A percentile compares a stretch with the other conserved stretches of the same genome.
phyloP scores from a whole-genome alignment of 768 basidiomycete species.

The Brasilioporus rufonigricans region DNA sequence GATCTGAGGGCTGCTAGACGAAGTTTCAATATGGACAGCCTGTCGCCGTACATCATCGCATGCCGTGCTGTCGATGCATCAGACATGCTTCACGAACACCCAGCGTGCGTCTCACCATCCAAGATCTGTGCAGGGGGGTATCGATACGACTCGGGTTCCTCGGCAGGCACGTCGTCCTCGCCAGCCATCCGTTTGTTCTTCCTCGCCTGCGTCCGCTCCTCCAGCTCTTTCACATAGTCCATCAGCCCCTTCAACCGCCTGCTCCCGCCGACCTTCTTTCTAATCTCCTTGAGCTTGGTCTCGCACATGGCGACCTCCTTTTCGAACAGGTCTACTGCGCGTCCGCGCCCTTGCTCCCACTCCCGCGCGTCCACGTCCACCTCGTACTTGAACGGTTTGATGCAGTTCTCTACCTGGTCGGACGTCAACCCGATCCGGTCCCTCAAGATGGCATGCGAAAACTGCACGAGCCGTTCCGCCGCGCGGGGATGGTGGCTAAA shows the following conservation, averaged over 20 bases:
- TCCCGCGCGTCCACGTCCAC: slow-evolving; percentile 91
- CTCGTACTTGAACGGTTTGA: slow-evolving; percentile 99
- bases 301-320: slow-evolving; percentile 85
- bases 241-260: slow-evolving; percentile 76
- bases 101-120: slow-evolving; percentile 63
- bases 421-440: slow-evolving; percentile 93
- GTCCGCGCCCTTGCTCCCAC: slow-evolving; percentile 83
- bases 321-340: slow-evolving; percentile 77
- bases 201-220: slow-evolving; percentile 71
- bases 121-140: slow-evolving; percentile 90
- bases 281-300: slow-evolving; percentile 79
- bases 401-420: slow-evolving; percentile 99
- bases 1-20: slow-evolving; percentile 85
- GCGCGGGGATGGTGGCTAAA: slow-evolving; percentile 89
- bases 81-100: not conserved
- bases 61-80: slow-evolving; percentile 65
- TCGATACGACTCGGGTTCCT: slow-evolving; percentile 71
- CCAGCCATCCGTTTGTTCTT: slow-evolving; percentile 48
- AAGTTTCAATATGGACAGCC: slow-evolving; percentile 79
- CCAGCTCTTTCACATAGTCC: slow-evolving; percentile 75
- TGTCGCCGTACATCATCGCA: slow-evolving; percentile 84
- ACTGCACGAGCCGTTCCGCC: slow-evolving; percentile 85
- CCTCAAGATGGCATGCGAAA: slow-evolving; percentile 89
- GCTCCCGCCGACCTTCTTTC: slow-evolving; percentile 84
- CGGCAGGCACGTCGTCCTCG: slow-evolving; percentile 35